phyloP scores from a whole-genome alignment of 345 rosid genomes.

The Hibiscus mutabilis region DNA sequence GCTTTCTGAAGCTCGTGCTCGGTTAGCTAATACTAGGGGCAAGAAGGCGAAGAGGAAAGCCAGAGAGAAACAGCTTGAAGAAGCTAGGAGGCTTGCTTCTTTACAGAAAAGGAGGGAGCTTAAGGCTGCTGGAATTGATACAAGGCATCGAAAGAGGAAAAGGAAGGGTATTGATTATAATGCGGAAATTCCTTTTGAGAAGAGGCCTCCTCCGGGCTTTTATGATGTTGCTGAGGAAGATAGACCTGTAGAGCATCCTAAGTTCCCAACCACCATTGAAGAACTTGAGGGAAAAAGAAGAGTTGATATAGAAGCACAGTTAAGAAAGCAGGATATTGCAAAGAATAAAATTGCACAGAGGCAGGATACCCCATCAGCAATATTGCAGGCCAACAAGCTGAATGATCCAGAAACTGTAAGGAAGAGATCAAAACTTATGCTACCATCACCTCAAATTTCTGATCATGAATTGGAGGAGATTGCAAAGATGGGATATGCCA shows the following conservation, averaged over 20 bases:
- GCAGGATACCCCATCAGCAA: conserved; percentile 93
- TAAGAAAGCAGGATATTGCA: conserved; percentile 81
- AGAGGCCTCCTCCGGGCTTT: conserved; percentile 92
- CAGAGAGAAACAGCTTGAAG: conserved; percentile 97
- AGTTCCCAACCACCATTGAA: conserved; percentile 88
- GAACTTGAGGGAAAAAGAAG: conserved; percentile 96
- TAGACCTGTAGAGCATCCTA: conserved; percentile 64
- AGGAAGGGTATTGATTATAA: conserved; percentile 96
- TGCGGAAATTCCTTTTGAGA: conserved; percentile 96
- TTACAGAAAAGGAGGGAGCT: conserved; percentile 94
- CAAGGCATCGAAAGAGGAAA: conserved; percentile 72
- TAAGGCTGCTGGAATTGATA: conserved; percentile 96
- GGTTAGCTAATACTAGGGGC: conserved; percentile 91
- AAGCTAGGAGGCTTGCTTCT: conserved; percentile 99
- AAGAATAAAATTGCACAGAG: conserved; percentile 86
- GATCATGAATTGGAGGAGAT: conserved; percentile 92
- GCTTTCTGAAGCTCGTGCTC: conserved; percentile 98
- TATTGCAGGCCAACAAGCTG: conserved; percentile 91
- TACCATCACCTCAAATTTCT: conserved; percentile 96
- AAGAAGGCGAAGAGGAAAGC: conserved; percentile 98
- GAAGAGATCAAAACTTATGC: conserved; percentile 93
- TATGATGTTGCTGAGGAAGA: conserved; percentile 88
- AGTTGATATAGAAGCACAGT: conserved; percentile 74
- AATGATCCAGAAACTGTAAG: conserved; percentile 96
- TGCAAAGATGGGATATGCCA: conserved; percentile 98